Conservation (phyloP, 2,329 filamentous ascomycete species). For the Monilinia fructicola region DNA sequence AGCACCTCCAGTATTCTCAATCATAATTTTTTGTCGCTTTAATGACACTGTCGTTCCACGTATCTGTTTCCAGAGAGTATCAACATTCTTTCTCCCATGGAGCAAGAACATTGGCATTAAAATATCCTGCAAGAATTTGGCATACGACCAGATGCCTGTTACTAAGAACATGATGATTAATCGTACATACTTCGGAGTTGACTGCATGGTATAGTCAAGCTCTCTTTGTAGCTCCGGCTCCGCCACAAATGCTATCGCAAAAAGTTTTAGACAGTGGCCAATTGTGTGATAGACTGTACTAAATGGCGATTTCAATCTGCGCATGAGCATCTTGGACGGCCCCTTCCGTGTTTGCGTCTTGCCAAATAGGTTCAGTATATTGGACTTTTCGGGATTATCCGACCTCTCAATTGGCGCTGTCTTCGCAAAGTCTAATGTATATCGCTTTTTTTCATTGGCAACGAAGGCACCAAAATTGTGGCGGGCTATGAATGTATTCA, state of each 20-base stretch:
- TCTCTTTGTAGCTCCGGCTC: constrained; percentile 49
- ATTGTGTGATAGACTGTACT: constrained; percentile 39
- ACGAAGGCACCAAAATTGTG: constrained; percentile 35
- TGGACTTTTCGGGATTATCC: constrained; percentile 9
- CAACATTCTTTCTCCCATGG: constrained; percentile 38
- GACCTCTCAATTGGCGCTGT: constrained; percentile 20
- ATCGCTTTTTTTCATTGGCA: constrained; percentile 30
- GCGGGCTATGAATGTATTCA: constrained; percentile 31
- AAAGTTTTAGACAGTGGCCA: constrained; percentile 45
- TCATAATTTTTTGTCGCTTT: constrained; percentile 43
- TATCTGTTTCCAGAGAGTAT: constrained; percentile 19
- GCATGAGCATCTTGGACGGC: constrained; percentile 10
- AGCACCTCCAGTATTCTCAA: constrained; percentile 49
- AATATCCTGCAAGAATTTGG: constrained; percentile 24
- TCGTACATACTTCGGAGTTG: constrained; percentile 14
- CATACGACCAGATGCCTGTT: constrained; percentile 25
- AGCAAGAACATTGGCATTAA: constrained; percentile 30
- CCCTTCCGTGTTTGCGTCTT: background rate
- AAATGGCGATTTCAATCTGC: constrained; percentile 29
- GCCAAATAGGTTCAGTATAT: constrained; percentile 12
- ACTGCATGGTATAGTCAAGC: constrained; percentile 40
- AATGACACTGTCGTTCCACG: constrained; percentile 16
- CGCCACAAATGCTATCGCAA: constrained; percentile 46
- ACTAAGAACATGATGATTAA: constrained; percentile 44
- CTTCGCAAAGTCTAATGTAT: constrained; percentile 28